Conservation (phyloP, 768 basidiomycete species). For the Boletales sp. region DNA sequence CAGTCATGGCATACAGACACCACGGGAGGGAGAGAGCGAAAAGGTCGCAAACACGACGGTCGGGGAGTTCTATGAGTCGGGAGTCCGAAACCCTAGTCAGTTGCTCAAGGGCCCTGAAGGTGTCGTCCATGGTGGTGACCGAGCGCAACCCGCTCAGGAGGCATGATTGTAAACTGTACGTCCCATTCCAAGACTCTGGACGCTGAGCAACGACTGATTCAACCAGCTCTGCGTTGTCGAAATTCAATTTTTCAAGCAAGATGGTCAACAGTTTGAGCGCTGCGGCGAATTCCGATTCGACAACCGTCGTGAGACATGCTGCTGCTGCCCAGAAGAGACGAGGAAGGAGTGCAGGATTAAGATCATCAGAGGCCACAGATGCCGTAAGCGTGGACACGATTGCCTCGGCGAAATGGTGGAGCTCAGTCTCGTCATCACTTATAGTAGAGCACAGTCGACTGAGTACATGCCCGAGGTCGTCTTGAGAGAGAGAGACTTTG, state of each 20-base stretch:
- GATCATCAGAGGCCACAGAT: slow-evolving; percentile 51
- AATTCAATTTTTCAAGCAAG: slow-evolving; percentile 64
- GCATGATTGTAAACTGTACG: slow-evolving; percentile 61
- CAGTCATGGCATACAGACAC: slow-evolving; percentile 78
- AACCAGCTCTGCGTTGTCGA: slow-evolving; percentile 64
- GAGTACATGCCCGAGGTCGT: slow-evolving; percentile 74
- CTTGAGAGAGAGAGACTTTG: slow-evolving; percentile 63
- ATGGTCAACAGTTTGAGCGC: slow-evolving; percentile 61
- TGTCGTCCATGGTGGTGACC: slow-evolving; percentile 58
- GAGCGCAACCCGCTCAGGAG: slow-evolving; percentile 80
- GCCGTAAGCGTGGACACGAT: slow-evolving; percentile 73
- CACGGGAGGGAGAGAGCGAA: slow-evolving; percentile 84
- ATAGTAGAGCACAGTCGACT: slow-evolving; percentile 83
- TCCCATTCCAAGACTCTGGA: slow-evolving; percentile 69
- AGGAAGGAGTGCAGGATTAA: slow-evolving; percentile 63
- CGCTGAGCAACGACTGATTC: slow-evolving; percentile 65
- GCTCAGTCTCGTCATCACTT: slow-evolving; percentile 68
- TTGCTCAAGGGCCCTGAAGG: slow-evolving; percentile 64
- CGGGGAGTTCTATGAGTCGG: slow-evolving; percentile 66
- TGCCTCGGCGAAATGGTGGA: slow-evolving; percentile 81
- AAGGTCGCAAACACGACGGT: slow-evolving; percentile 73
- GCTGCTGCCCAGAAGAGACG: slow-evolving; percentile 86
- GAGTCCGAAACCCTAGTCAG: slow-evolving; percentile 59
- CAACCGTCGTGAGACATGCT: slow-evolving; percentile 79
- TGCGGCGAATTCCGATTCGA: slow-evolving; percentile 74